Percentiles rank a stretch among this genome's conserved stretches.
Conservation (phyloP, 2,329 filamentous ascomycete species). For the Aspergillaceae sp. region DNA sequence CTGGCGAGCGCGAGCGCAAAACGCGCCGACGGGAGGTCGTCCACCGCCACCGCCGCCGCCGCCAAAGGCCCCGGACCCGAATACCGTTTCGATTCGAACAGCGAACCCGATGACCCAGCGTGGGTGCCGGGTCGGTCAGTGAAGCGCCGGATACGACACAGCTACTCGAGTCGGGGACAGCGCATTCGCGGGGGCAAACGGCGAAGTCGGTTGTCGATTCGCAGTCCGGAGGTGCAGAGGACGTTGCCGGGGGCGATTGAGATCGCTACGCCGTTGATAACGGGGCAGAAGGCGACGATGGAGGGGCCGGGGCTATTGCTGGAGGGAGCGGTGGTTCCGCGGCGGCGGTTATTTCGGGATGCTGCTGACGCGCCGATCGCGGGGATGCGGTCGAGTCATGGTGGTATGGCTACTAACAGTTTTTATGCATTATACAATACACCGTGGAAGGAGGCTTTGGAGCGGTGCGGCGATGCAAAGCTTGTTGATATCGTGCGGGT, state of each 20-base stretch:
- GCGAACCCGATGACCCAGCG: slow-evolving; percentile 29
- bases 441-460: slow-evolving; percentile 27
- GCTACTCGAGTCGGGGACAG: slow-evolving; percentile 27
- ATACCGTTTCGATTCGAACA: slow-evolving; percentile 22
- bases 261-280: slow-evolving; percentile 35
- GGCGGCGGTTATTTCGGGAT: slow-evolving; percentile 13
- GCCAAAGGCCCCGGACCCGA: slow-evolving; percentile 4
- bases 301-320: slow-evolving; percentile 9
- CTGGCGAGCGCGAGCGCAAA: slow-evolving; percentile 11
- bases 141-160: slow-evolving; percentile 28
- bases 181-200: slow-evolving; percentile 12
- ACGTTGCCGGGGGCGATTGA: slow-evolving; percentile 34
- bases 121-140: slow-evolving; percentile 30
- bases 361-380: slow-evolving; percentile 6
- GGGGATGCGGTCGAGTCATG: slow-evolving; percentile 16
- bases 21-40: too few relatives aligned
- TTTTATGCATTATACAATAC: slow-evolving; percentile 21
- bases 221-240: slow-evolving; percentile 27
- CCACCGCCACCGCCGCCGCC: neutral
- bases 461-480: slow-evolving; percentile 22
- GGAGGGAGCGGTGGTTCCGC: slow-evolving; percentile 2
- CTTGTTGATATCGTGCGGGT: slow-evolving; percentile 29
- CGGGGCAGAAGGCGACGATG: slow-evolving; percentile 18
- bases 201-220: slow-evolving; percentile 23
- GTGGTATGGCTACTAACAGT: slow-evolving; percentile 1